phyloP scores from a whole-genome alignment of 2,329 filamentous ascomycete species.

The Byssothecium circinans region DNA sequence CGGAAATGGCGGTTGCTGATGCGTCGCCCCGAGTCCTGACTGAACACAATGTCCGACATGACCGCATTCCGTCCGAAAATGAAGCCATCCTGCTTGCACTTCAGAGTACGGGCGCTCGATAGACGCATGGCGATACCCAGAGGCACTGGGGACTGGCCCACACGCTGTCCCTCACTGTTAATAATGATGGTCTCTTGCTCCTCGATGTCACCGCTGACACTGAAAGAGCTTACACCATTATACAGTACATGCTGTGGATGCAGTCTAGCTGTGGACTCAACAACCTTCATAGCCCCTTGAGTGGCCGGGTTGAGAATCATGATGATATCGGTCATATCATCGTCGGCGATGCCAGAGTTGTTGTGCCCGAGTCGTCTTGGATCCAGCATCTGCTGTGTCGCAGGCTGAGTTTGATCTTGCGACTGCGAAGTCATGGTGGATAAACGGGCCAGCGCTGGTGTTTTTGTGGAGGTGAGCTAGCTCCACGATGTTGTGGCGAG shows the following conservation, averaged over 20 bases:
- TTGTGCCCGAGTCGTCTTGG: constrained; percentile 77
- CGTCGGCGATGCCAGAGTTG: constrained; percentile 78
- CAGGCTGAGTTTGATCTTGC: constrained; percentile 56
- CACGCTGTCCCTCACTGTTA: constrained; percentile 40
- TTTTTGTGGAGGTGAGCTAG: neutral
- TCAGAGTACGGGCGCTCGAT: constrained; percentile 63
- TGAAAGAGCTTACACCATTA: constrained; percentile 46
- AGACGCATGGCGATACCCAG: constrained; percentile 77
- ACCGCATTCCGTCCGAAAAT: constrained; percentile 76
- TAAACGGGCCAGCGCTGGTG: neutral
- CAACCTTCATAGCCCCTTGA: constrained; percentile 69
- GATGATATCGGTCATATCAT: constrained; percentile 84
- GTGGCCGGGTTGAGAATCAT: constrained; percentile 84
- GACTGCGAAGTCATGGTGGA: constrained; percentile 10
- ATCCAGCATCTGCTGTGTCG: constrained; percentile 80
- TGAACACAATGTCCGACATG: constrained; percentile 72
- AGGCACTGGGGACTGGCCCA: constrained; percentile 22
- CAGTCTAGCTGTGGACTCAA: constrained; percentile 57
- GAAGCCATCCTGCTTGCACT: constrained; percentile 72
- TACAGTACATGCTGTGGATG: constrained; percentile 63
- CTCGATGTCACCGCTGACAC: constrained; percentile 40
- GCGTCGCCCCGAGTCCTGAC: constrained; percentile 65
- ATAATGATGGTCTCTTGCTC: constrained; percentile 53
- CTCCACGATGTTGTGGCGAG: neutral
- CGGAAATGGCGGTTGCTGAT: constrained; percentile 96